phyloP scores from a whole-genome alignment of 1,284 basidiomycete species.

The Tremellales sp. region DNA sequence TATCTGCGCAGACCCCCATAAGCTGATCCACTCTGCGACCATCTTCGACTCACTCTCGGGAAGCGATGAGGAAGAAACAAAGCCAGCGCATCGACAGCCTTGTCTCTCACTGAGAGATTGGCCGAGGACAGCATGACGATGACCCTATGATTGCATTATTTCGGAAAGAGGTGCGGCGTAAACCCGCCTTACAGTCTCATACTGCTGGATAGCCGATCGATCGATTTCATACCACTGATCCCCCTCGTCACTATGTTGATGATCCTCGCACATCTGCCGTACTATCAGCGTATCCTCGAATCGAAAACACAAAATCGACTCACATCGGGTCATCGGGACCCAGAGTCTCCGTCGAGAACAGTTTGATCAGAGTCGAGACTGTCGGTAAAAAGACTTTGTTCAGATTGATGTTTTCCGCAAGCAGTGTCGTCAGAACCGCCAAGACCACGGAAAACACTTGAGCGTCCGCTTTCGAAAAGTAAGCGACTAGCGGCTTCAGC shows the following conservation, averaged over 20 bases:
- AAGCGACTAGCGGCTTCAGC: constrained; percentile 58
- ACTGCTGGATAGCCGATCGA: constrained; percentile 68
- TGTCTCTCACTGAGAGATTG: constrained; percentile 45
- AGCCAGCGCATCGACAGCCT: constrained; percentile 54
- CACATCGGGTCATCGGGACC: constrained; percentile 46
- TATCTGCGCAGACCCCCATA: constrained; percentile 53
- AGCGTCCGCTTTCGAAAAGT: constrained; percentile 52
- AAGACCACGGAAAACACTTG: constrained; percentile 55
- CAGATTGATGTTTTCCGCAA: constrained; percentile 54
- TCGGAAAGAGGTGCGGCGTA: constrained; percentile 50
- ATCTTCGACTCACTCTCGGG: constrained; percentile 59
- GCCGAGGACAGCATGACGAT: constrained; percentile 43
- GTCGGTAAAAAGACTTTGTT: constrained; percentile 74
- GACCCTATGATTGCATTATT: constrained; percentile 59
- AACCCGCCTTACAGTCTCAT: constrained; percentile 67
- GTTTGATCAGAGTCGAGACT: constrained; percentile 65
- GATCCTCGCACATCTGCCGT: not conserved
- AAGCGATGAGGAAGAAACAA: constrained; percentile 70
- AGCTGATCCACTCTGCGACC: not conserved
- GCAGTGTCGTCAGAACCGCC: constrained; percentile 56
- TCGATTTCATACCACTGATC: constrained; percentile 60
- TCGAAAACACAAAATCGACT: constrained; percentile 19
- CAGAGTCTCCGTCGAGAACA: constrained; percentile 51
- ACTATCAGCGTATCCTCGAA: constrained; percentile 1
- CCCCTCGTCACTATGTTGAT: constrained; percentile 17